Evolutionary conservation across 345 rosid species (phyloP).

Genomic region (Erucastrum elatum): DNA sequence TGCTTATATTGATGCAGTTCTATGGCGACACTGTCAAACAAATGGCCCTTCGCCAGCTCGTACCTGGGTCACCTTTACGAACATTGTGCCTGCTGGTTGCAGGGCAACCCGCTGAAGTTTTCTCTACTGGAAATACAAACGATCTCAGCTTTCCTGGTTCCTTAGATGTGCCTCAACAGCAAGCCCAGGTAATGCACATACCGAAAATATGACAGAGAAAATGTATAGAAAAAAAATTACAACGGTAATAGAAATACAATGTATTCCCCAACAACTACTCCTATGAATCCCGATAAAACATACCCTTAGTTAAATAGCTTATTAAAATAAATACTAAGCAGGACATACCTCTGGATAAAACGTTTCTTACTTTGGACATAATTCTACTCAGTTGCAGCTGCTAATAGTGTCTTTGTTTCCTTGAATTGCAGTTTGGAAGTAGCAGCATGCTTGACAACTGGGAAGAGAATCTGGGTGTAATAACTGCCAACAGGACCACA

Average conservation of each 20-base stretch:
- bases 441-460: constrained; percentile 93
- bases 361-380: neutral
- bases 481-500: constrained; percentile 95
- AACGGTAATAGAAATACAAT: neutral
- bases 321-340: neutral
- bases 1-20: constrained; percentile 56
- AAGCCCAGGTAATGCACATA: constrained; percentile 54
- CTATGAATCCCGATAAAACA: neutral
- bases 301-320: neutral
- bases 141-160: constrained; percentile 45
- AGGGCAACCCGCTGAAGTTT: constrained; percentile 94
- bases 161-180: constrained; percentile 45
- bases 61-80: constrained; percentile 93
- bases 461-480: constrained; percentile 97
- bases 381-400: neutral
- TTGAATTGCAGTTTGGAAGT: constrained; percentile 52
- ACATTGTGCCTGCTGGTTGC: constrained; percentile 96
- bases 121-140: constrained; percentile 48
- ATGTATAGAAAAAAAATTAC: neutral
- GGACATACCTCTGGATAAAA: neutral
- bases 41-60: constrained; percentile 93
- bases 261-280: neutral
- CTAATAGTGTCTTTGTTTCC: constrained; percentile 12
- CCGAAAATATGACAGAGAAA: constrained; percentile 11
- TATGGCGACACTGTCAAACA: constrained; percentile 88